Base-by-base conservation (phyloP, 352 stramenopile species). In the Globisporangium lucens region DNA sequence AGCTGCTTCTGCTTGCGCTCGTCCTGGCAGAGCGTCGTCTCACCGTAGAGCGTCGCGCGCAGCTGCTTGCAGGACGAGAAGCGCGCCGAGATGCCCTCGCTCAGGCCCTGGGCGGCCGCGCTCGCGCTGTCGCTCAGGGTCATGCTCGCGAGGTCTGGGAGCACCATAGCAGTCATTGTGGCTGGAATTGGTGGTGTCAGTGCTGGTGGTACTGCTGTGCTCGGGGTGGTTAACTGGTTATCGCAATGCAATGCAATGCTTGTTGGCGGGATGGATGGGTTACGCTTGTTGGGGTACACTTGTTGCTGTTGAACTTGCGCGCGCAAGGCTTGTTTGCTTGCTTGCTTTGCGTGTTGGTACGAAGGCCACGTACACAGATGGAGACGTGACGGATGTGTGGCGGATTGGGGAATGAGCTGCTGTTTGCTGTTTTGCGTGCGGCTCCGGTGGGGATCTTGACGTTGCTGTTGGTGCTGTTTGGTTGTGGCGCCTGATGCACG, bases 1-100 rank as follows among this genome's bases (percentile, higher is more conserved):
- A 82, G 69, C 70, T 80, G 73, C 49, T 78, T 64, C 38, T 57
- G 43, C 4, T 63, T 67, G 12, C 51, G 52, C 24, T 73, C 59
- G 55, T 87, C 80, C 22, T 72, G 75, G 65, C 76, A 87, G 10
- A 90, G 70, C 30, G 74, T 66, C n/a, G 75, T 85, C 65, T 89
- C 77, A 57, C 80, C 80, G 63, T 85, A 88, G 36, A 88, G 69
- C 33, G 82, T 87, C 63, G 71, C 63, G 56, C 74, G 74, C 6
- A 89, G 66, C 30, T 77, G 75, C 20, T 77, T 75, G 66, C 70
- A 65, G 2, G 65, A 46, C 10, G 68, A 66, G 71, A 78, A 89
- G 64, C 78, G 76, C 7, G 65, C 46, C 10, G 68, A 66, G 71
- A 78, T 87, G 64, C 78, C 74, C 7, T 73, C 64, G 38, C 73